Evolutionary conservation across 1,139 yeast species (phyloP).

Genomic region (Blastobotrys aristatus): DNA sequence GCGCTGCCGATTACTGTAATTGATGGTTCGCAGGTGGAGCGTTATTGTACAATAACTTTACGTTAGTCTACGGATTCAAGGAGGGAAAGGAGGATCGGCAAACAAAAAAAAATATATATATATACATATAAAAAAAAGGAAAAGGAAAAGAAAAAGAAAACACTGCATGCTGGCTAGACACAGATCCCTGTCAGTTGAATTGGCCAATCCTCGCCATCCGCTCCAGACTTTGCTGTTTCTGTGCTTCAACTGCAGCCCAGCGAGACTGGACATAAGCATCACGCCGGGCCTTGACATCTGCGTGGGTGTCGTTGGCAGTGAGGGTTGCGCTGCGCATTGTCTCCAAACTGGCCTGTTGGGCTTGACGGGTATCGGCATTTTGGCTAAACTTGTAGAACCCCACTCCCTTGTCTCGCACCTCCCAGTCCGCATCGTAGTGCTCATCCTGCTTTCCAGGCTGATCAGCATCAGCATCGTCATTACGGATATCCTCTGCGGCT

Average conservation of each 20-base stretch:
- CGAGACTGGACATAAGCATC: neutral
- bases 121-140: no score
- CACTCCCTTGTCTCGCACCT: conserved; percentile 30
- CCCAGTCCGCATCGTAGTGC: conserved; percentile 32
- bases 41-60: no score
- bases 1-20: no score
- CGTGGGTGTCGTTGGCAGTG: conserved; percentile 1
- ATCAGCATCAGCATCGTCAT: conserved; percentile 12
- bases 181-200: no score
- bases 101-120: no score
- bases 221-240: neutral
- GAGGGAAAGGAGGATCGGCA: no score
- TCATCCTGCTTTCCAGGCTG: conserved; percentile 10
- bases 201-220: conserved; percentile 6
- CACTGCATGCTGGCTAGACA: no score
- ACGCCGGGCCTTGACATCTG: neutral
- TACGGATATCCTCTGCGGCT: conserved; percentile 16
- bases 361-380: conserved; percentile 22
- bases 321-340: conserved; percentile 14
- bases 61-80: no score
- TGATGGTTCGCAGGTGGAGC: no score
- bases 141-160: no score
- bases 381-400: conserved; percentile 32
- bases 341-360: conserved; percentile 27
- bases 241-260: neutral